Percentiles rank a stretch among this genome's conserved stretches.
Conservation (phyloP, 2,329 filamentous ascomycete species). For the Endothia cerciana region DNA sequence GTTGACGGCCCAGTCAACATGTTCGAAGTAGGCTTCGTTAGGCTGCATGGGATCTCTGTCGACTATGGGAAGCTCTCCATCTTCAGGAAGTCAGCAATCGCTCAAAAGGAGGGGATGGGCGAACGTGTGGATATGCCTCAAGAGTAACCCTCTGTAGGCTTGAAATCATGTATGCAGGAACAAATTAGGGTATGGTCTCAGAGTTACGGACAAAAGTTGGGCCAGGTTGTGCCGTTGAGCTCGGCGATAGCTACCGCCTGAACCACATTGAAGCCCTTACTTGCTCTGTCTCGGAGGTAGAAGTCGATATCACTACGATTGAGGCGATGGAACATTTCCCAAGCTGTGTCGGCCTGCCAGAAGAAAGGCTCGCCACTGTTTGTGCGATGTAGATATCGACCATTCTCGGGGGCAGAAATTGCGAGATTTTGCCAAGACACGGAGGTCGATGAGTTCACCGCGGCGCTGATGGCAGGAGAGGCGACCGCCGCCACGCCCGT, state of each 20-base stretch:
- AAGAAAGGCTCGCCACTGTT: slow-evolving; percentile 15
- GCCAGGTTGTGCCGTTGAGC: slow-evolving; percentile 12
- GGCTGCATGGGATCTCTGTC: slow-evolving; percentile 11
- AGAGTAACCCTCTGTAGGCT: background rate
- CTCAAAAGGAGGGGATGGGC: background rate
- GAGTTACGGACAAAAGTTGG: slow-evolving; percentile 5
- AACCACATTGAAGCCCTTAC: slow-evolving; percentile 20
- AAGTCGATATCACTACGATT: slow-evolving; percentile 14
- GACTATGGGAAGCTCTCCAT: slow-evolving; percentile 10
- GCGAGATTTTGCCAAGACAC: slow-evolving; percentile 6
- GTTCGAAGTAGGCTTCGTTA: slow-evolving; percentile 13
- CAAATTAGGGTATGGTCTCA: background rate
- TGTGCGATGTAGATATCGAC: slow-evolving; percentile 12
- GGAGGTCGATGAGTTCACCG: background rate
- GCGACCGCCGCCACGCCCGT: background rate
- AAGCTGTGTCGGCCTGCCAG: slow-evolving; percentile 20
- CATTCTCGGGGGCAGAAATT: slow-evolving; percentile 8
- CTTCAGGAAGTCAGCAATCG: background rate
- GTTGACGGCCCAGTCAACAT: slow-evolving; percentile 12
- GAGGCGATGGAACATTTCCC: slow-evolving; percentile 18
- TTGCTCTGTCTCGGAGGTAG: slow-evolving; percentile 15
- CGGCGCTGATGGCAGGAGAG: background rate
- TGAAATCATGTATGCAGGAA: background rate
- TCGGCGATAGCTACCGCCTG: slow-evolving; percentile 12
- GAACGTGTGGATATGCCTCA: background rate